A percentile compares a stretch with the other conserved stretches of the same genome.
These are phyloP conservation scores for Arthrobotrys pseudoclavata DNA, from an alignment of 2,329 filamentous ascomycete species.

Conservation along the genomic window DNA sequence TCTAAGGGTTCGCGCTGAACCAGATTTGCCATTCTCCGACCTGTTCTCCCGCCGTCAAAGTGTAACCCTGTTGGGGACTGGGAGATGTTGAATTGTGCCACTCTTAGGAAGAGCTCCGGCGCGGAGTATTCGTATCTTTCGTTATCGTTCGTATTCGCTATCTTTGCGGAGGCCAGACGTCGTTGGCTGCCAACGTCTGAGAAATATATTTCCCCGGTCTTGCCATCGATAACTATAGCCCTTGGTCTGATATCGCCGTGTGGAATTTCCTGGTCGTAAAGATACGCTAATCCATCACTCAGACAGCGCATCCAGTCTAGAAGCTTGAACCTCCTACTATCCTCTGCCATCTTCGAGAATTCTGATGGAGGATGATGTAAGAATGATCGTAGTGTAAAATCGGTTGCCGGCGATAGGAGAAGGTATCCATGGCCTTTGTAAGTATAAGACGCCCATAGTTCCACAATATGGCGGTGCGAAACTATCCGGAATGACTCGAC, in stretches of 20 bases:
- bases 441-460: conserved; percentile 79
- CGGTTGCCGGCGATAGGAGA: conserved; percentile 76
- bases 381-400: conserved; percentile 77
- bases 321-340: conserved; percentile 73
- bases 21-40: conserved; percentile 29
- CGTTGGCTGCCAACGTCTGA: conserved; percentile 70
- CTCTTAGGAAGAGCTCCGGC: conserved; percentile 73
- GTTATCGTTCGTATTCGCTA: conserved; percentile 36
- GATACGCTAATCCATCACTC: conserved; percentile 75
- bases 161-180: conserved; percentile 52
- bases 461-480: conserved; percentile 78
- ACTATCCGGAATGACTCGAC: conserved; percentile 73
- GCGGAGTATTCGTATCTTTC: conserved; percentile 78
- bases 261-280: conserved; percentile 75
- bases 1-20: conserved; percentile 25
- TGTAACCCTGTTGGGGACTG: conserved; percentile 49
- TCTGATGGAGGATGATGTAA: conserved; percentile 75
- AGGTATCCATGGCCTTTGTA: conserved; percentile 75
- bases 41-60: conserved; percentile 53
- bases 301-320: conserved; percentile 83
- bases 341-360: conserved; percentile 75
- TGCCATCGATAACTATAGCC: conserved; percentile 75
- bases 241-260: conserved; percentile 80
- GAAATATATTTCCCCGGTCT: conserved; percentile 76
- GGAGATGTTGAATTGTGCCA: conserved; percentile 57